Evolutionary conservation across 768 basidiomycete genomes (phyloP), one percentile per base, ranked within the genome.

Genomic region (Kwoniella heveanensis): DNA sequence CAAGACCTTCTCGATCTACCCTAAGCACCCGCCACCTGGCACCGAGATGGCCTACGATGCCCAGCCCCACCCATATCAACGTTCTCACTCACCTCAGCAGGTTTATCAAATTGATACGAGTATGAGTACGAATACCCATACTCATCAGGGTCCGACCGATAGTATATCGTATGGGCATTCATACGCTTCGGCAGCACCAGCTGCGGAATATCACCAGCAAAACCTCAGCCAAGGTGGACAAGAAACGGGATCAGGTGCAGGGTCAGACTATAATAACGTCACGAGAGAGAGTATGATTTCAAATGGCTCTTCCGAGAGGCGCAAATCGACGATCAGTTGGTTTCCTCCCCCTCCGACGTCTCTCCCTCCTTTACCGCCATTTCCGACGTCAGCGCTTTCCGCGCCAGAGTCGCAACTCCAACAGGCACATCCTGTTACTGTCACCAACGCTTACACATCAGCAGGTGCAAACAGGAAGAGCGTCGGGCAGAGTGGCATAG

Each of bases 311-410:
- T 48, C 29, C 25, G 19, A 46, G 8, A 60, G n/a, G 22, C n/a
- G 58, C 39, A 56, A 49, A 25, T 55, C 60, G 19, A 62, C 60
- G 1, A 54, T 60, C 8, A 60, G 50, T 26, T 48, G 54, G 54
- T 54, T 62, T 29, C 60, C 60, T 9, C 22, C 44, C 21, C 60
- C 60, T 13, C 63, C 56, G 1, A 47, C 62, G 2, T 39, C 48
- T 19, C 30, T 55, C 25, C 56, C 57, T 5, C 22, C 56, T 21
- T 32, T 48, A 32, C 60, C 60, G 21, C 54, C 29, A 10, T 21
- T 36, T 6, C 60, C 52, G 26, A 29, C 52, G 29, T 54, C 56
- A 24, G 13, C 56, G 29, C 39, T 12, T 15, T 4, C 21, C 4
- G 25, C 25, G 19, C 26, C 13, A 25, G 22, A 57, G 22, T 25